phyloP scores from a whole-genome alignment of 257 asterid species.

The Solanum commersonii region DNA sequence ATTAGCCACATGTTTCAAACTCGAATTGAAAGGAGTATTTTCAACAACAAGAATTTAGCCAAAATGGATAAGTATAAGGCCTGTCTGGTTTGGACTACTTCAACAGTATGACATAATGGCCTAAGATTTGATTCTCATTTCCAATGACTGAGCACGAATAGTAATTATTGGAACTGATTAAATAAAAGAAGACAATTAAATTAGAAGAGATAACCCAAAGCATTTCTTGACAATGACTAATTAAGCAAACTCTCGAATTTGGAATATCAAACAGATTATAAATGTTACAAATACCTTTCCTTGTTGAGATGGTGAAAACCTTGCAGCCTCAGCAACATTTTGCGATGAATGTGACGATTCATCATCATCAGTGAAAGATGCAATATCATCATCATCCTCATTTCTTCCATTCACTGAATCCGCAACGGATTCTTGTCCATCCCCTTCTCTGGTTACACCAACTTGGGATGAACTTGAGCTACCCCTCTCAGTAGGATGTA shows the following conservation, averaged over 20 bases:
- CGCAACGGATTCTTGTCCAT: constrained; percentile 42
- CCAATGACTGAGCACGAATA: neutral
- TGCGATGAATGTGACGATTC: constrained; percentile 64
- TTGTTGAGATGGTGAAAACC: constrained; percentile 50
- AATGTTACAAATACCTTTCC: constrained; percentile 40
- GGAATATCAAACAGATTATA: neutral
- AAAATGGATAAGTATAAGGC: neutral
- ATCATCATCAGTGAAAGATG: constrained; percentile 60
- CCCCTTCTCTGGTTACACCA: constrained; percentile 40
- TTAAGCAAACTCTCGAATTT: neutral
- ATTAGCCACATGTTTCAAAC: neutral
- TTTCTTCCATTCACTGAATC: constrained; percentile 7
- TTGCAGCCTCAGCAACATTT: constrained; percentile 39
- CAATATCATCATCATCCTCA: constrained; percentile 32
- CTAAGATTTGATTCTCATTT: neutral
- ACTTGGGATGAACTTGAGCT: constrained; percentile 49
- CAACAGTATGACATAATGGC: neutral
- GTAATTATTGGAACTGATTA: neutral
- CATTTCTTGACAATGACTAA: neutral
- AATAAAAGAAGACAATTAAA: neutral
- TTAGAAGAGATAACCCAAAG: neutral
- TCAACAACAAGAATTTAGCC: neutral
- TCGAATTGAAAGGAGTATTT: neutral
- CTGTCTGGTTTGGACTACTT: neutral
- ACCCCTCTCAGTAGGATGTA: constrained; percentile 56